Evolutionary conservation across 306 rosid genomes (phyloP).

Genomic region (Gynostemma pentaphyllum): DNA sequence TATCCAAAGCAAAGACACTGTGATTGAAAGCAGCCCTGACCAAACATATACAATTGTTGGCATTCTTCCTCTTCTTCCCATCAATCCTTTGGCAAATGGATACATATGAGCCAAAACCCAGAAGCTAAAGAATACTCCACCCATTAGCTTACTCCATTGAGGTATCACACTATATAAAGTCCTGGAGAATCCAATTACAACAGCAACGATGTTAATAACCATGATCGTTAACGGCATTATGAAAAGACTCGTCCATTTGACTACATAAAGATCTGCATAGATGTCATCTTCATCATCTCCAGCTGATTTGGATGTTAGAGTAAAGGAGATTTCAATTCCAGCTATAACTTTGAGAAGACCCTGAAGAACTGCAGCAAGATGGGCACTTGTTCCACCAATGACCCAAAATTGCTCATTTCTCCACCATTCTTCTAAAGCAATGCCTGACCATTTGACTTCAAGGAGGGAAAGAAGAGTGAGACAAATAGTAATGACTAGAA

Average conservation of each 20-base stretch:
- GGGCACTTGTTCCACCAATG: constrained; percentile 82
- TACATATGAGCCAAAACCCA: constrained; percentile 88
- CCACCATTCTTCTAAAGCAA: constrained; percentile 78
- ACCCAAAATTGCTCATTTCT: constrained; percentile 80
- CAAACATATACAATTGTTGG: constrained; percentile 69
- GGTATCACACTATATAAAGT: constrained; percentile 66
- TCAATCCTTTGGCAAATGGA: constrained; percentile 82
- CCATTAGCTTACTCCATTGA: constrained; percentile 56
- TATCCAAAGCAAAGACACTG: constrained; percentile 60
- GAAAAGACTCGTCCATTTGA: constrained; percentile 77
- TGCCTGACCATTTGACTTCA: constrained; percentile 81
- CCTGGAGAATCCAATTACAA: constrained; percentile 51
- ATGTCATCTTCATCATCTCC: constrained; percentile 49
- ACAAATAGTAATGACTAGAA: constrained; percentile 35
- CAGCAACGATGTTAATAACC: constrained; percentile 35
- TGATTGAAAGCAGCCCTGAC: constrained; percentile 66
- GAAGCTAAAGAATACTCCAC: constrained; percentile 62
- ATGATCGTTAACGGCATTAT: constrained; percentile 62
- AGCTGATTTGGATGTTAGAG: constrained; percentile 47
- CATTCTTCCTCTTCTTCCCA: constrained; percentile 75
- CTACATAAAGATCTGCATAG: constrained; percentile 61
- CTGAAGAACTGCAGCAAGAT: constrained; percentile 67
- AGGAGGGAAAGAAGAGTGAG: constrained; percentile 58
- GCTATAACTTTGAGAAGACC: constrained; percentile 60
- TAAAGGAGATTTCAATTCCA: constrained; percentile 64